Base-by-base conservation (phyloP, 1,284 basidiomycete species). In the Tilletiopsis washingtonensis region DNA sequence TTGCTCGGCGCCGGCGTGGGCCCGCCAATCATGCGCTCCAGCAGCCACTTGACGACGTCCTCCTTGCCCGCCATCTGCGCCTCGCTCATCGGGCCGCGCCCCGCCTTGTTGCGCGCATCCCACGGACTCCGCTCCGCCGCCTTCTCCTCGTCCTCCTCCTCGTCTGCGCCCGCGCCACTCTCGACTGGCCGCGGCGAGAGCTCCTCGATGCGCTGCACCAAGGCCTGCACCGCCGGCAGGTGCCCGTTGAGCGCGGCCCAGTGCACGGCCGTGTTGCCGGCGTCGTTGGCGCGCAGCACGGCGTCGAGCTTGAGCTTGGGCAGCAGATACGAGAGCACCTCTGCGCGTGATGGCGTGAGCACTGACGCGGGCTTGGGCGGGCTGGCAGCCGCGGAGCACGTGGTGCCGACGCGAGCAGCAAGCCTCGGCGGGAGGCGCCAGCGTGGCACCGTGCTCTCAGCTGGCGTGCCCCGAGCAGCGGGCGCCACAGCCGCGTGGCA, bases 221-320 rank as follows among this genome's bases (percentile, higher is more conserved):
- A 57, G 5, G 45, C 42, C 27, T 59, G 56, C 47, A 64, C 67
- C 5, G 57, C 40, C 2, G 53, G 49, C 11, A 69, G 41, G 43
- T 73, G 69, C 0, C 71, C 71, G 45, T 73, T 73, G 26, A 73
- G 61, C 2, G 64, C 64, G 0, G 71, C 71, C 71, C 71, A 73
- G 56, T 73, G 71, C 14, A 73, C 48, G 4, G 71, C 52, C 3
- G 71, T 73, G 53, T 71, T 73, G 44, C 71, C 71, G 0, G 67
- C 51, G 1, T 47, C 24, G 53, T 73, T 73, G 42, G 62, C 66
- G 19, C 49, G 47, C 2, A 73, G 58, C 4, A 69, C 45, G 17
- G 42, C 42, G 5, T 29, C 9, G 11, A 70, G 53, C 17, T 12
- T n/a, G 21, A 14, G 21, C 29, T 43, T 36, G n/a, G 24, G 27